Base-by-base conservation (phyloP, 257 asterid species). In the Solanum sejunctum region DNA sequence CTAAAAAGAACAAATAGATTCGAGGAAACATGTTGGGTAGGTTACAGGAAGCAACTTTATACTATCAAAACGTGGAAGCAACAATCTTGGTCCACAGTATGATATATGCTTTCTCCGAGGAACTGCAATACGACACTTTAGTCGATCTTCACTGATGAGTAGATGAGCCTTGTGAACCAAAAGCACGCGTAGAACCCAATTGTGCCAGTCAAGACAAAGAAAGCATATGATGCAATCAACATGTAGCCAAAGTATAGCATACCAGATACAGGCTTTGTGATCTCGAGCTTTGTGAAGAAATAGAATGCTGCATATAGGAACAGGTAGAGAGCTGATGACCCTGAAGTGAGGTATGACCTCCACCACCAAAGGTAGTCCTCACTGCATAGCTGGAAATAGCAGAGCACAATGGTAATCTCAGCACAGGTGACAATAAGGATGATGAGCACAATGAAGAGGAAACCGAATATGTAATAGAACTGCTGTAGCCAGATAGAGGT, bases 341-440 rank as follows among this genome's bases (percentile, higher is more conserved):
- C 97, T 10, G 98, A 89, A 6, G 98, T 94, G 67, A 92, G 91
- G 85, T 94, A 94, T 17, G 98, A 92, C 67, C 98, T 92, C 98
- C 98, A 95, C 98, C 98, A 95, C 98, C 98, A 95, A 15, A 89
- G 89, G 82, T 93, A 95, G 87, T 95, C 98, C 93, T 95, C 98
- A 39, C 98, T 94, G 90, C 98, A 95, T 71, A 95, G 93, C 86
- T 95, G 98, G 95, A 95, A 95, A 86, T 94, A 95, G 95, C 98
- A 94, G 17, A 95, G 93, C 89, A 95, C 98, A 12, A 95, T 86
- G 9, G 97, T 92, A 83, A 95, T 95, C 94, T 95, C 98, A 0
- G 97, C 98, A 69, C 98, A 95, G 32, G 98, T 95, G 82, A 95
- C 90, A 8, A 95, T 78, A 64, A 95, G 92, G 91, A 95, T 95